phyloP scores from a whole-genome alignment of 225 moss, liverwort and hornwort genomes.

The Pseudisothecium myosuroides region DNA sequence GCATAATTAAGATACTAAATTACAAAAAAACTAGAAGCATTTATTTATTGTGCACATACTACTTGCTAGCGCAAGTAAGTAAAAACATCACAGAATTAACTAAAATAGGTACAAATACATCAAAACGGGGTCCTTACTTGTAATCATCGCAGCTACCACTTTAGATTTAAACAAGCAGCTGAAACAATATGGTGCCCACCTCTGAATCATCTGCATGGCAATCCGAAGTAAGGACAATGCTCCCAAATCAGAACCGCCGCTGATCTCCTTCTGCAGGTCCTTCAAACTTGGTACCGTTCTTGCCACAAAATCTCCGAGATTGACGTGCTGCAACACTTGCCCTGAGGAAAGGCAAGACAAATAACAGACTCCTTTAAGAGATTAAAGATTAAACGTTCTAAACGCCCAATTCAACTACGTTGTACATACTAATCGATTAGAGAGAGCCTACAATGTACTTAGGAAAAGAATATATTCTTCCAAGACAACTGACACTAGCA shows the following conservation, averaged over 20 bases:
- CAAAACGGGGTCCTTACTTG: neutral
- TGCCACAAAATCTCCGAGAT: conserved; percentile 64
- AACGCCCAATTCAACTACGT: neutral
- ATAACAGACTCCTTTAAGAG: neutral
- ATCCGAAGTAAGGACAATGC: conserved; percentile 48
- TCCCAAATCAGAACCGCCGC: conserved; percentile 42
- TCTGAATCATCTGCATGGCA: conserved; percentile 72
- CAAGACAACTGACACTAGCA: neutral
- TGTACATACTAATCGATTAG: neutral
- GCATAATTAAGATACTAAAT: neutral
- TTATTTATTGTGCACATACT: neutral
- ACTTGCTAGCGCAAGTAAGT: neutral
- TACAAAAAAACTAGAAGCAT: neutral
- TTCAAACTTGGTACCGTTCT: conserved; percentile 57
- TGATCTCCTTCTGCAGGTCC: conserved; percentile 47
- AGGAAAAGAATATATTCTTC: neutral
- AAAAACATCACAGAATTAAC: neutral
- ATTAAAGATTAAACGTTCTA: neutral
- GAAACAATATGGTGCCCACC: conserved; percentile 23
- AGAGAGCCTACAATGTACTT: neutral
- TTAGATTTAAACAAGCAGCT: neutral
- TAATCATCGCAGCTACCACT: neutral
- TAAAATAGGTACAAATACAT: neutral
- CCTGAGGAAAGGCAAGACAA: conserved; percentile 23
- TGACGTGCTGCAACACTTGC: conserved; percentile 61